These are phyloP conservation scores for Xerocomus cyaneibrunnescens DNA, from an alignment of 1,284 basidiomycete species.

Conservation along the genomic window DNA sequence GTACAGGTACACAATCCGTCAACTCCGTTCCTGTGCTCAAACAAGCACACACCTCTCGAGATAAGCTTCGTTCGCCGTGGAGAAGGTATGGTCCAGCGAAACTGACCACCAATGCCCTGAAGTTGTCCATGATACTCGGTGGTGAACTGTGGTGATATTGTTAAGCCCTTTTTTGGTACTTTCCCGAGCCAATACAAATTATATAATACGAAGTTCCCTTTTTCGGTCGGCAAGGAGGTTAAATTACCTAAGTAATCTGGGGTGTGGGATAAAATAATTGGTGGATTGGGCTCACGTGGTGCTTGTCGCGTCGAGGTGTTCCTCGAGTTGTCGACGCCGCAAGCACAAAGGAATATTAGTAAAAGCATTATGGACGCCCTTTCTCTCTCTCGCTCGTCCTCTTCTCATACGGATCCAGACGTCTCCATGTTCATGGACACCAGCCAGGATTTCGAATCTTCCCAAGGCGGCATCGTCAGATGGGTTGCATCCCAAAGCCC, in stretches of 20 bases:
- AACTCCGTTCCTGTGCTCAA: background rate
- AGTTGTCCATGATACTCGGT: too few species aligned
- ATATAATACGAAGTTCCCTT: too few species aligned
- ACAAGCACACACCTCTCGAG: background rate
- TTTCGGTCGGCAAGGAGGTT: too few species aligned
- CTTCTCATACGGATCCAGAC: constrained; percentile 4
- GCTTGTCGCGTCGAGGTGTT: background rate
- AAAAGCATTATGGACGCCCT: background rate
- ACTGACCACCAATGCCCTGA: too few species aligned
- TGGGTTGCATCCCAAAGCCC: constrained; percentile 30
- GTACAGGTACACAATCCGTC: background rate
- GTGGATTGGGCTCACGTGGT: too few species aligned
- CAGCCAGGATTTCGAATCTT: constrained; percentile 9
- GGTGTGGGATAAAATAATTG: too few species aligned
- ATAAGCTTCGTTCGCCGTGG: background rate
- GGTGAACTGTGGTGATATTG: too few species aligned
- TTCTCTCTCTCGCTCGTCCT: background rate
- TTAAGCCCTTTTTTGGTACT: too few species aligned
- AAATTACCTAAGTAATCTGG: too few species aligned
- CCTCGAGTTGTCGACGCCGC: background rate
- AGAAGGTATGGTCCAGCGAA: too few species aligned
- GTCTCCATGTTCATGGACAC: constrained; percentile 15
- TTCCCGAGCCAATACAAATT: too few species aligned
- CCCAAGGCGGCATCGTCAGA: constrained; percentile 18
- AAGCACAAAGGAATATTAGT: background rate